Conservation (phyloP, 2,329 filamentous ascomycete species). For the Fusarium ramigenum region DNA sequence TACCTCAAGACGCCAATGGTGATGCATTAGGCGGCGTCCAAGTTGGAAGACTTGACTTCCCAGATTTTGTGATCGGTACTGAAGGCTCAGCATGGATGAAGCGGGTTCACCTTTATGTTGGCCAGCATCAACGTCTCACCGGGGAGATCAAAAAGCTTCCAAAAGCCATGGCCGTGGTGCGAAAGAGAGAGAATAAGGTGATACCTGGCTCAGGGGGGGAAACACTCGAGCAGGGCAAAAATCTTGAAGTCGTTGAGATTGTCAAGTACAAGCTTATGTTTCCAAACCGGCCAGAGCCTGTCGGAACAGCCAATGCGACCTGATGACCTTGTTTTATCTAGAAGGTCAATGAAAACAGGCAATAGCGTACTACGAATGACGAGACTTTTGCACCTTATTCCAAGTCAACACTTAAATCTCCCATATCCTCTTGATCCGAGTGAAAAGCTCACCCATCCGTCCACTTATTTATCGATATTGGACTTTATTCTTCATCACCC, state of each 20-base stretch:
- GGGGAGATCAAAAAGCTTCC: conserved; percentile 90
- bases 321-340: conserved; percentile 14
- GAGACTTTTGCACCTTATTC: not conserved
- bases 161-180: conserved; percentile 81
- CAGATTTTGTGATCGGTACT: conserved; percentile 67
- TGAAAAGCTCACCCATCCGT: not conserved
- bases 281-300: conserved; percentile 84
- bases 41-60: conserved; percentile 81
- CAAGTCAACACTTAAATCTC: not conserved
- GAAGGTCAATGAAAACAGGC: not conserved
- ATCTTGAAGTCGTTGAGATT: conserved; percentile 86
- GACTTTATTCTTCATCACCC: not conserved
- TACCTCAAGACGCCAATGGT: conserved; percentile 59
- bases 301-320: conserved; percentile 60
- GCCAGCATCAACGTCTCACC: conserved; percentile 85
- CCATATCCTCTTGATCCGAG: not conserved
- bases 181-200: conserved; percentile 58
- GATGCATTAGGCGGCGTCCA: conserved; percentile 44
- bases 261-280: conserved; percentile 90
- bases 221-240: conserved; percentile 50
- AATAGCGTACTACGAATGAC: not conserved
- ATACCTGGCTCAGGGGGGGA: conserved; percentile 58
- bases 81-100: conserved; percentile 83
- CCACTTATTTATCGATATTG: not conserved
- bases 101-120: conserved; percentile 86